Evolutionary conservation across 2,329 filamentous ascomycete genomes (phyloP), one percentile per base, ranked within the genome.

Genomic region (Furcasterigmium furcatum): DNA sequence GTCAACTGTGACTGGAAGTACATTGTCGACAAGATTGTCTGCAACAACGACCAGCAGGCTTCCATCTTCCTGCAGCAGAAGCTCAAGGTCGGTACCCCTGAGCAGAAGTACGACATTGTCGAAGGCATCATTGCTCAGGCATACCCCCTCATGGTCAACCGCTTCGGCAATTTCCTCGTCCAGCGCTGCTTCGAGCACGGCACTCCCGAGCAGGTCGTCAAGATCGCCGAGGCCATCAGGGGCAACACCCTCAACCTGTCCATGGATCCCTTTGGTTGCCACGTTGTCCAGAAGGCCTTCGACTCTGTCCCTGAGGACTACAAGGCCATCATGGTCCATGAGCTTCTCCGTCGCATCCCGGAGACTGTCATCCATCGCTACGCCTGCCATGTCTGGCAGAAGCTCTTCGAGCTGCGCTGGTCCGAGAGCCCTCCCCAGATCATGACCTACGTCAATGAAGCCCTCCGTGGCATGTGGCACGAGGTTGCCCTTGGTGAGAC

Each of bases 1-100:
- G 90, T 95, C 67, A 95, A 88, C 60, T 97, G 92, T 71, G 95
- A 99, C 72, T 99, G 92, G 94, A 95, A 94, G 71, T 96, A 96
- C 64, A 96, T 99, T 57, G 94, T 99, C 45, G 92, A 99, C 73
- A 97, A 97, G 76, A 99, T 99, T 62, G 91, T 99, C 55, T 95
- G 90, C 80, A 96, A 91, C 72, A 97, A 99, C 65, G 94, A 99
- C 62, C 94, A 99, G 67, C 94, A 99, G 68, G 94, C 95, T 9
- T 99, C 94, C 3, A 97, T 99, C 59, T 99, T 99, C 69, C 76
- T 99, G 38, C 94, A 99, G 66, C 94, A 99, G 71, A 99, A 99
- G 73, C 87, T 99, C 56, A 99, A 99, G 72, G 88, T 96, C 51
- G 91, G 91, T 48, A 96, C 91, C 4, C 78, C 85, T 0, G 91